Percentiles rank a stretch among this genome's conserved stretches.
Evolutionary conservation across 2,329 filamentous ascomycete species (phyloP).

Genomic region (Calonectria ilicicola): DNA sequence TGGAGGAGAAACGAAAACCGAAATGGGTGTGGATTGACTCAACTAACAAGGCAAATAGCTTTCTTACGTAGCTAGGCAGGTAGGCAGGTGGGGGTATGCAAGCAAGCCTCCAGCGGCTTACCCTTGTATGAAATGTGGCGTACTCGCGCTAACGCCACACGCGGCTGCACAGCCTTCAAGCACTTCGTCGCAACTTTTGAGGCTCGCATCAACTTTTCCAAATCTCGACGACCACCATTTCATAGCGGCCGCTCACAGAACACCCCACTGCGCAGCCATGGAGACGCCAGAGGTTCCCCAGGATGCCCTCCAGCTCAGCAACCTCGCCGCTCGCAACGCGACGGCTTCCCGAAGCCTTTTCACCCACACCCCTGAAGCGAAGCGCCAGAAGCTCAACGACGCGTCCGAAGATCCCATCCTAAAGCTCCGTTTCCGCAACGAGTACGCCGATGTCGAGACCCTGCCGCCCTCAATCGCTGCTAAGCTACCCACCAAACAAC

Average conservation of each 20-base stretch:
- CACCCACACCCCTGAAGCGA: conserved; percentile 43
- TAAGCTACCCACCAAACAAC: conserved; percentile 72
- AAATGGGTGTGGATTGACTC: background rate
- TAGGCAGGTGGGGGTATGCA: background rate
- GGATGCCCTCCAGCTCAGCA: conserved; percentile 49
- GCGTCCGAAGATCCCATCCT: conserved; percentile 48
- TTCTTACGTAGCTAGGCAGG: conserved; percentile 13
- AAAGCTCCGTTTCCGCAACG: conserved; percentile 69
- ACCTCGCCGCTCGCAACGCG: conserved; percentile 51
- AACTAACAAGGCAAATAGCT: conserved; percentile 15
- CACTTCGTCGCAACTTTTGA: conserved; percentile 39
- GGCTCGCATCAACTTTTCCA: conserved; percentile 22
- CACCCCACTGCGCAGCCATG: conserved; percentile 41
- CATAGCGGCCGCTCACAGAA: background rate
- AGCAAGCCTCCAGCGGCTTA: conserved; percentile 1
- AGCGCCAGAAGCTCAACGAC: conserved; percentile 55
- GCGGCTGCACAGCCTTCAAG: conserved; percentile 42
- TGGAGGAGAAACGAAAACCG: background rate
- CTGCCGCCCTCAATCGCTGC: conserved; percentile 83
- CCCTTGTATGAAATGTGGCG: conserved; percentile 33
- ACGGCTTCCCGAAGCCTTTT: conserved; percentile 48
- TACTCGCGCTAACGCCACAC: conserved; percentile 42
- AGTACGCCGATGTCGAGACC: conserved; percentile 83
- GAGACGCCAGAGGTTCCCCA: conserved; percentile 48
- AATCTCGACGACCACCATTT: conserved; percentile 7